Evolutionary conservation across 352 stramenopile species (phyloP).

Genomic region (Pythium aristosporum): DNA sequence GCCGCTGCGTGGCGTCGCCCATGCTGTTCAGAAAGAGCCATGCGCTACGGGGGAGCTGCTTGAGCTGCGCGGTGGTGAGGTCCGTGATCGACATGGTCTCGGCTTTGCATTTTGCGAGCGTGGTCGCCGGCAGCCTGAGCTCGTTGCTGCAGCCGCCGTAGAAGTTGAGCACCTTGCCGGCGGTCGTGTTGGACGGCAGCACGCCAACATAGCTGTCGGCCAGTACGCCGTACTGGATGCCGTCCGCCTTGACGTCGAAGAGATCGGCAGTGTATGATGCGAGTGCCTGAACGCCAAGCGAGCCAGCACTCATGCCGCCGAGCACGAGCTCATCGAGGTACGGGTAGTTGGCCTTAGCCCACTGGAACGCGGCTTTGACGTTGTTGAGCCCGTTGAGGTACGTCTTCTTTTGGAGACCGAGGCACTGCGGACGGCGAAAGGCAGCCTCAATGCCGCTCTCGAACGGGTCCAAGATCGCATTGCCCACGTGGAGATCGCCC

Average conservation of each 20-base stretch:
- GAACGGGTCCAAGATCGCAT: constrained; percentile 27
- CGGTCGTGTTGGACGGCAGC: constrained; percentile 39
- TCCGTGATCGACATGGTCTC: constrained; percentile 32
- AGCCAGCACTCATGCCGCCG: constrained; percentile 32
- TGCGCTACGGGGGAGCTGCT: constrained; percentile 36
- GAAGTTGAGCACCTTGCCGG: constrained; percentile 51
- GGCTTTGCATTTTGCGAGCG: constrained; percentile 17
- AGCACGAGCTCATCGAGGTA: constrained; percentile 21
- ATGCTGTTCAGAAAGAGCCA: constrained; percentile 70
- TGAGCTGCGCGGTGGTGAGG: constrained; percentile 44
- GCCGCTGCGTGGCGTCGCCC: constrained; percentile 50
- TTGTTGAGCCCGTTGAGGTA: constrained; percentile 26
- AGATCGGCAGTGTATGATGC: constrained; percentile 45
- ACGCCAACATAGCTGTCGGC: constrained; percentile 66
- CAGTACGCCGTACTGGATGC: constrained; percentile 46
- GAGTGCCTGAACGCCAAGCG: constrained; percentile 48
- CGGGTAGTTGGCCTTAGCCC: constrained; percentile 27
- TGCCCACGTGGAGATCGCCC: constrained; percentile 61
- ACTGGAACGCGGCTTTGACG: constrained; percentile 16
- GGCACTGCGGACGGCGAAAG: constrained; percentile 39
- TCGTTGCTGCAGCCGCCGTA: constrained; percentile 45
- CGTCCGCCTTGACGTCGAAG: constrained; percentile 43
- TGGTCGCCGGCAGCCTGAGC: constrained; percentile 35
- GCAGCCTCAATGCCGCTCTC: constrained; percentile 38
- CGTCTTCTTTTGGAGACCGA: constrained; percentile 41